Evolutionary conservation across 176 grass and related monocot species (phyloP).

Genomic region (Triticum dicoccoides): DNA sequence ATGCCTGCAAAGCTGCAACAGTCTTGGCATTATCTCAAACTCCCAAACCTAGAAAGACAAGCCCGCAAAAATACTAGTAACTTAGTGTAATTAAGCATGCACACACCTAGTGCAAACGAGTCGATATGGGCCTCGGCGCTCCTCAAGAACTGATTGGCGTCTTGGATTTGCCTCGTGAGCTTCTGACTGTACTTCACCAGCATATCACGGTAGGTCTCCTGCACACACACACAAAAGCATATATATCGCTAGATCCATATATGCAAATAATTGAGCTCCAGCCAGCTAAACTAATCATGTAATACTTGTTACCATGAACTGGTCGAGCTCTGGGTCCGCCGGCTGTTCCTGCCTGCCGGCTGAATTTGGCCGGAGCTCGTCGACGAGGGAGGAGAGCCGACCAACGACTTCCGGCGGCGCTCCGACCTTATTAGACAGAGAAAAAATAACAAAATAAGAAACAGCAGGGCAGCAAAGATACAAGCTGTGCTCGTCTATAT

Average conservation of each 20-base stretch:
- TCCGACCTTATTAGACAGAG: constrained; percentile 42
- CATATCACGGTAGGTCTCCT: constrained; percentile 65
- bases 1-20: background rate
- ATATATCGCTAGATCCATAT: background rate
- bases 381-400: constrained; percentile 51
- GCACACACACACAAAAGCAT: background rate
- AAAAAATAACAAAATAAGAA: background rate
- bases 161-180: constrained; percentile 59
- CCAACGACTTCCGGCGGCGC: constrained; percentile 64
- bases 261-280: background rate
- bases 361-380: constrained; percentile 41
- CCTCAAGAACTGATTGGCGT: constrained; percentile 65
- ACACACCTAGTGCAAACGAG: constrained; percentile 42
- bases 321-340: constrained; percentile 73
- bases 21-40: background rate
- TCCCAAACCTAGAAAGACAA: background rate
- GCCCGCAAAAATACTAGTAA: background rate
- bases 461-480: background rate
- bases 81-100: background rate
- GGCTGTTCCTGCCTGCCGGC: background rate
- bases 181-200: constrained; percentile 66
- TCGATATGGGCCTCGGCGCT: constrained; percentile 60
- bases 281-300: background rate
- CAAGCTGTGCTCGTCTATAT: background rate
- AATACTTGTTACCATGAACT: constrained; percentile 59